These are phyloP conservation scores for Paramyrothecium sp. DNA, from an alignment of 2,329 filamentous ascomycete genomes.

Conservation along the genomic window DNA sequence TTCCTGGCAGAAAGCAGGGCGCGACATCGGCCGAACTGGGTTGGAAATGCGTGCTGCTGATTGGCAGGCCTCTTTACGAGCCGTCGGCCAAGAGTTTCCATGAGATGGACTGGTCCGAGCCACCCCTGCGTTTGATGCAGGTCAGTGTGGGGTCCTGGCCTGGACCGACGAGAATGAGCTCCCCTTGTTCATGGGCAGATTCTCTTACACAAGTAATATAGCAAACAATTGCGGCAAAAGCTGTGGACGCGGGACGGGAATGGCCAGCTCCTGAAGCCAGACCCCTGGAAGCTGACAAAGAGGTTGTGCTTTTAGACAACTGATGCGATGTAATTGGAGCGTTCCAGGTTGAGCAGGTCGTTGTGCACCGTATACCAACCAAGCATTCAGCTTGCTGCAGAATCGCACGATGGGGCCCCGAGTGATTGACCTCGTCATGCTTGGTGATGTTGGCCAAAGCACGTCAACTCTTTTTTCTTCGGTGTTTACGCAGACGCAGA, in stretches of 20 bases:
- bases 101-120: neutral
- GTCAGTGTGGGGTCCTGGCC: constrained; percentile 23
- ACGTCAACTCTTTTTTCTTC: too few relatives aligned
- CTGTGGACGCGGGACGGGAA: constrained; percentile 21
- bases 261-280: neutral
- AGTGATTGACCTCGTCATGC: too few relatives aligned
- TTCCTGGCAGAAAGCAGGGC: neutral
- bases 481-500: too few relatives aligned
- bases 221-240: constrained; percentile 25
- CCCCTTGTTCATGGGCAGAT: constrained; percentile 16
- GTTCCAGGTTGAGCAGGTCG: too few relatives aligned
- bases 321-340: too few relatives aligned
- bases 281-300: neutral
- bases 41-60: constrained; percentile 26
- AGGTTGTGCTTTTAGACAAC: too few relatives aligned
- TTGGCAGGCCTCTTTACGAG: constrained; percentile 17
- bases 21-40: constrained; percentile 25
- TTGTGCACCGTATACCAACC: too few relatives aligned
- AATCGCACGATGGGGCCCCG: too few relatives aligned
- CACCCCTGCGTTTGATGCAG: constrained; percentile 8
- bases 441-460: too few relatives aligned
- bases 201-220: constrained; percentile 35
- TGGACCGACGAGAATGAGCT: constrained; percentile 20
- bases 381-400: too few relatives aligned
- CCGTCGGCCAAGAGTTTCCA: neutral